These are phyloP conservation scores for Ophiostoma novo-ulmi DNA, from an alignment of 2,329 filamentous ascomycete species.

Conservation along the genomic window DNA sequence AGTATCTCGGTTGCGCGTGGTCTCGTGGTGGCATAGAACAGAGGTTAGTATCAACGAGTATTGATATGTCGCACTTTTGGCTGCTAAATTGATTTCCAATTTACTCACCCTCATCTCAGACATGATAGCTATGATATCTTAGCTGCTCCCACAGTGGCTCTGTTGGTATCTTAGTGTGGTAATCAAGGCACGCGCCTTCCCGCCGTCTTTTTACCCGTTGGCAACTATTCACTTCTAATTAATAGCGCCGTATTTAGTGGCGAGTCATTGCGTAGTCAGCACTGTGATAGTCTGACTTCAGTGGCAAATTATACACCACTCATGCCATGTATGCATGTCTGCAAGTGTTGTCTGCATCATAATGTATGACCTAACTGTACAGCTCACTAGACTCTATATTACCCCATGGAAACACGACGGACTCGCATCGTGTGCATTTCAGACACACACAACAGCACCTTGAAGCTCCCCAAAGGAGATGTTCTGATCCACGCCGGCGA, in stretches of 20 bases:
- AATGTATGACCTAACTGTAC: too few species aligned
- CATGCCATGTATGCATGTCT: not conserved
- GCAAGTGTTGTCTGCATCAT: too few species aligned
- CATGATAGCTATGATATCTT: not conserved
- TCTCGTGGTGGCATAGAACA: not conserved
- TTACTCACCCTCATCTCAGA: not conserved
- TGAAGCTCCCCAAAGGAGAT: slow-evolving; percentile 64
- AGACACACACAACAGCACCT: slow-evolving; percentile 65
- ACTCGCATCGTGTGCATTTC: slow-evolving; percentile 70
- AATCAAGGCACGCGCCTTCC: slow-evolving; percentile 11
- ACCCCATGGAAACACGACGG: slow-evolving; percentile 32
- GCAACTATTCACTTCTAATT: not conserved
- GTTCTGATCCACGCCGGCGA: slow-evolving; percentile 73
- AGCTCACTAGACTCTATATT: not conserved
- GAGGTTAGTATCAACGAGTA: not conserved
- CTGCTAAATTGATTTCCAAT: not conserved
- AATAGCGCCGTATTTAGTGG: slow-evolving; percentile 4
- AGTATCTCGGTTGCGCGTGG: slow-evolving; percentile 11
- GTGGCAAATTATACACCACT: not conserved
- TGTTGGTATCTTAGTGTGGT: not conserved
- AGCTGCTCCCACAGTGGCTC: not conserved
- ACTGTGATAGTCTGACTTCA: not conserved
- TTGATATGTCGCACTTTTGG: not conserved
- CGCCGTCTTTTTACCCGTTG: not conserved
- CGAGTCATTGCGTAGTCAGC: not conserved